Conservation (phyloP, 2,329 filamentous ascomycete species). For the Cadophora sp. region DNA sequence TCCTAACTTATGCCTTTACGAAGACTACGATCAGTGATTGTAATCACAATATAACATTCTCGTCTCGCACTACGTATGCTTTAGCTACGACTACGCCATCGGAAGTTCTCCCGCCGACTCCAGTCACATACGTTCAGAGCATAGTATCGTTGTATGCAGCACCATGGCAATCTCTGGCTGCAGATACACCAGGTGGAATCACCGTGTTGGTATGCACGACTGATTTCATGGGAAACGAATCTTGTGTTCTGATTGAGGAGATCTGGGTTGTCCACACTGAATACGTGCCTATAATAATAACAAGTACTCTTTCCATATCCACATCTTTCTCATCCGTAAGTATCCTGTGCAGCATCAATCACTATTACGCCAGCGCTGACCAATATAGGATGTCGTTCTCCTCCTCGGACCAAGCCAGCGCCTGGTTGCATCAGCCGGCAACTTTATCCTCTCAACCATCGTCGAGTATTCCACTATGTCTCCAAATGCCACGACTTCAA, state of each 20-base stretch:
- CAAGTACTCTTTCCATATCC: conserved; percentile 31
- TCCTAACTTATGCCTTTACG: conserved; percentile 37
- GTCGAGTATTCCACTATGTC: conserved; percentile 26
- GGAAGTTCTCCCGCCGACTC: not conserved
- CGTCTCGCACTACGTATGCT: conserved; percentile 34
- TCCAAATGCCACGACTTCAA: conserved; percentile 23
- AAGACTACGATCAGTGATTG: conserved; percentile 37
- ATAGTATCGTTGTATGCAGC: conserved; percentile 37
- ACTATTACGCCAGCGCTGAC: not conserved
- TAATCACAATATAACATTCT: conserved; percentile 39
- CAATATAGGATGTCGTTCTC: conserved; percentile 28
- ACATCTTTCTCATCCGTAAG: conserved; percentile 33
- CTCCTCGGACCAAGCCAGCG: conserved; percentile 29
- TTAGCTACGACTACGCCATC: conserved; percentile 27
- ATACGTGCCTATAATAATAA: conserved; percentile 30
- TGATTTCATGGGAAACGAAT: conserved; percentile 15
- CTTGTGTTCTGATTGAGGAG: conserved; percentile 33
- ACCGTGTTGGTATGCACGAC: conserved; percentile 32
- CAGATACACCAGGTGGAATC: conserved; percentile 31
- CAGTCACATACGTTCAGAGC: conserved; percentile 34
- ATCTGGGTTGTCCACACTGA: conserved; percentile 35
- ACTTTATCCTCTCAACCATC: conserved; percentile 28
- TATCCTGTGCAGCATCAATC: not conserved
- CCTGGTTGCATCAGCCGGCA: conserved; percentile 29
- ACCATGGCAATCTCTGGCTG: conserved; percentile 39